Evolutionary conservation across 331 rosid genomes (phyloP).

Genomic region (Malus hybrid): DNA sequence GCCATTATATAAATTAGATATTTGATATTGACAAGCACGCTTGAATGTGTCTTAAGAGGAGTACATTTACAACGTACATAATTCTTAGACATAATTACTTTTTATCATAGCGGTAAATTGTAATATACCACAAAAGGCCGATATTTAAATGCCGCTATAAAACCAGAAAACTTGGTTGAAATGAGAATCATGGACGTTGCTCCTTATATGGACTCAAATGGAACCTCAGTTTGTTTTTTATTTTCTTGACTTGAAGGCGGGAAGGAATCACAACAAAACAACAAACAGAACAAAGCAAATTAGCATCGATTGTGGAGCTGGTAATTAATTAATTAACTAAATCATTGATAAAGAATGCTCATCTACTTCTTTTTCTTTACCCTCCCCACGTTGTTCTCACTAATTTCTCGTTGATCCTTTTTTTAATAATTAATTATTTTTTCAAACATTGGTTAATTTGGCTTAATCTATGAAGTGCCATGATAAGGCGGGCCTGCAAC

Average conservation of each 20-base stretch:
- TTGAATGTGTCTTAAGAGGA: neutral
- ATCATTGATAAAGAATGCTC: neutral
- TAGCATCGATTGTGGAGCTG: neutral
- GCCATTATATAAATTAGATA: too few species aligned
- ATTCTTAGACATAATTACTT: too few species aligned
- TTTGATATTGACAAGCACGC: neutral
- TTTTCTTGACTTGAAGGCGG: neutral
- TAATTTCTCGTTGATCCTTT: neutral
- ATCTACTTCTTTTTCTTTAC: neutral
- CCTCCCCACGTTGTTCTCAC: constrained; percentile 2
- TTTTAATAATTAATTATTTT: neutral
- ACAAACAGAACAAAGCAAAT: neutral
- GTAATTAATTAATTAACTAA: too few species aligned
- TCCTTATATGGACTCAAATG: neutral
- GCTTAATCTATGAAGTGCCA: neutral
- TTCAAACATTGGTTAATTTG: neutral
- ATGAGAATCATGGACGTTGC: neutral
- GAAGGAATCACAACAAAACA: neutral
- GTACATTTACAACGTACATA: too few species aligned
- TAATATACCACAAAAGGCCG: too few species aligned
- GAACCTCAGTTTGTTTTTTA: neutral
- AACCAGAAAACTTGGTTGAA: too few species aligned
- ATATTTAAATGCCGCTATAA: too few species aligned
- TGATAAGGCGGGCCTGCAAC: neutral
- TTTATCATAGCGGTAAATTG: too few species aligned